Percentiles rank a stretch among this genome's conserved stretches.
phyloP scores from a whole-genome alignment of 1,284 basidiomycete genomes.

The Malassezia caprae region DNA sequence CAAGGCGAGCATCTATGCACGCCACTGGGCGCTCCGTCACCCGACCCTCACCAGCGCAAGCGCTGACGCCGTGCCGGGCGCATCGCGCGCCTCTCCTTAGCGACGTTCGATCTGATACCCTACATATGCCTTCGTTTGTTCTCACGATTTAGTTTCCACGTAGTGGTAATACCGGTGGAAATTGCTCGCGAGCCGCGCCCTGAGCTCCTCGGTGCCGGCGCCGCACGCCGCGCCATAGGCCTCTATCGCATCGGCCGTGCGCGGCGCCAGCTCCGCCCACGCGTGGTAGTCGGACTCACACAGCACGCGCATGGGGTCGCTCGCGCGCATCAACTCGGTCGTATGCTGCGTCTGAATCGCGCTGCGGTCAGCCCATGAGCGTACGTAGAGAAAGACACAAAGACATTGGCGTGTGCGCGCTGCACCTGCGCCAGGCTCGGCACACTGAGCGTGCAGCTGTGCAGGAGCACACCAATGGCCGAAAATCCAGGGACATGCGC shows the following conservation, averaged over 20 bases:
- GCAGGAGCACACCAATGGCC: slow-evolving; percentile 22
- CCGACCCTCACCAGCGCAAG: slow-evolving; percentile 9
- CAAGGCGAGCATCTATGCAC: slow-evolving; percentile 58
- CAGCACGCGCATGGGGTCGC: slow-evolving; percentile 23
- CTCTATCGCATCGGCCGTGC: not conserved
- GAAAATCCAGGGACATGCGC: not conserved
- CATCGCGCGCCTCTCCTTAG: not conserved
- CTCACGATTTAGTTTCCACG: not conserved
- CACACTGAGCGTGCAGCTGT: slow-evolving; percentile 40
- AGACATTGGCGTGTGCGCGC: slow-evolving; percentile 31
- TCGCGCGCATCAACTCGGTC: slow-evolving; percentile 20
- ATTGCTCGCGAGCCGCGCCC: not conserved
- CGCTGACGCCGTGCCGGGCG: slow-evolving; percentile 1
- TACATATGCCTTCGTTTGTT: not conserved
- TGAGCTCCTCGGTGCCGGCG: not conserved
- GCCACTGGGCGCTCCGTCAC: slow-evolving; percentile 51
- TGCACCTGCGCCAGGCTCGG: slow-evolving; percentile 28
- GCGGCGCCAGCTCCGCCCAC: slow-evolving; percentile 21
- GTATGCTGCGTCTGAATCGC: slow-evolving; percentile 35
- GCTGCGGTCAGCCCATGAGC: not conserved
- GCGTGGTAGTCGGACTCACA: slow-evolving; percentile 37
- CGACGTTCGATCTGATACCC: not conserved
- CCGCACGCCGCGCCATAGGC: not conserved
- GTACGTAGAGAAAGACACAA: slow-evolving; percentile 34
- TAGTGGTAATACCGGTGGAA: slow-evolving; percentile 1